Evolutionary conservation across 345 rosid genomes (phyloP), one percentile per base, ranked within the genome.

Genomic region (Eucalyptus albens): DNA sequence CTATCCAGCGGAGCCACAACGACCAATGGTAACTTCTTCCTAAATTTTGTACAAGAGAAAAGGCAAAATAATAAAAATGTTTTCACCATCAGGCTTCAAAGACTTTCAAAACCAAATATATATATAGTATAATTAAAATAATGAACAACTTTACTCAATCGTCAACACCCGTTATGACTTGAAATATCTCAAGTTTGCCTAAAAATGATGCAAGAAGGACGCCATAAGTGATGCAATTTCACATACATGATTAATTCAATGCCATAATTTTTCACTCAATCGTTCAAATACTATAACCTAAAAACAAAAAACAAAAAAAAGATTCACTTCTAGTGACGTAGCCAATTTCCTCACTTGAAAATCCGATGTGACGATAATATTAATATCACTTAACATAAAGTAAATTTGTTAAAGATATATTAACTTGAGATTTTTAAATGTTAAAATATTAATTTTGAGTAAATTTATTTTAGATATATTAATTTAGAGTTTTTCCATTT

Each of bases 321-420:
- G 2, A 29, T 12, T 33, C 14, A 9, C 8, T 72, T 17, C 37
- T 3, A 7, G 0, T 17, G 4, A 51, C 9, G 2, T 17, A 53
- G 26, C 59, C 6, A 21, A 69, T 31, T 31, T 60, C 31, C 7
- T 59, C 22, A 6, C n/a, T 59, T 2, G 7, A 59, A 59, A 26
- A 26, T 59, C 2, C 1, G 0, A 59, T 6, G n/a, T 12, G 7
- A 59, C 13, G 0, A 26, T 59, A 26, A 26, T 24, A 26, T 59
- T 59, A 24, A 26, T 26, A 59, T 59, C 9, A 26, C n/a, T 59
- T 59, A 27, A 24, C 1, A 0, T 1, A 59, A 11, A 26, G 1
- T 19, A 8, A 53, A 19, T 53, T 53, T 53, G 4, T 53, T 21
- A 53, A 16, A 50, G 19, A 53, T 53, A 19, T 53, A 19, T 53